Evolutionary conservation across 2,329 filamentous ascomycete species (phyloP), one percentile per base, ranked within the genome.

Genomic region (Penicillium corylophilum): DNA sequence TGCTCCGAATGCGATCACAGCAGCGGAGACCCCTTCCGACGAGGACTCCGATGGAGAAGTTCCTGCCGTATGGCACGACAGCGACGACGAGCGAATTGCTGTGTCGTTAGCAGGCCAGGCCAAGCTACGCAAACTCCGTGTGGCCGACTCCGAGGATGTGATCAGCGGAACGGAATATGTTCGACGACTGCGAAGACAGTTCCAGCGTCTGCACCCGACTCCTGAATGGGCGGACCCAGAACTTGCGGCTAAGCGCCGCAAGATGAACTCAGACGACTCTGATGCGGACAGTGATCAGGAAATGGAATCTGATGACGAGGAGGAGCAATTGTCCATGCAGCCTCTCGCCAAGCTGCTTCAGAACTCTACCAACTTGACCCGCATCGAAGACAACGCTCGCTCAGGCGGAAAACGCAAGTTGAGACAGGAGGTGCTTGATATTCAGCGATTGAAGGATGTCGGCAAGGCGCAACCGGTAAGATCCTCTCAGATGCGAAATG

Each of bases 111-210:
- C 90, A 3, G 82, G 84, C 23, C 85, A 87, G 40, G 82, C 85
- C 43, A 82, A 89, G 58, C 71, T 96, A 67, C 84, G 92, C 60
- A 97, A 97, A 72, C 78, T 99, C 56, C 83, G 94, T 55, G 78
- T 85, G 45, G 86, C 84, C 2, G 90, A 93, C 66, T 83, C 82
- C 1, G 94, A 99, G 65, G 94, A 99, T 69, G 69, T 95, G 10
- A 83, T 99, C 57, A 90, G 77, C 61, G 94, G 94, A 43, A 86
- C 84, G 55, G 93, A 96, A 70, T 99, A 99, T 71, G 83, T 86
- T 50, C 82, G 81, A 63, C 79, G 94, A 58, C 74, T 99, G 63
- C 84, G 92, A 53, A 84, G 86, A 65, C 92, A 96, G 68, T 95
- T 75, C 54, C 77, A 84, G 65, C 74, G 81, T 46, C 71, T 87